Percentiles rank a stretch among this genome's conserved stretches.
These are phyloP conservation scores for Lagenaria siceraria DNA, from an alignment of 306 rosid species.

Conservation along the genomic window DNA sequence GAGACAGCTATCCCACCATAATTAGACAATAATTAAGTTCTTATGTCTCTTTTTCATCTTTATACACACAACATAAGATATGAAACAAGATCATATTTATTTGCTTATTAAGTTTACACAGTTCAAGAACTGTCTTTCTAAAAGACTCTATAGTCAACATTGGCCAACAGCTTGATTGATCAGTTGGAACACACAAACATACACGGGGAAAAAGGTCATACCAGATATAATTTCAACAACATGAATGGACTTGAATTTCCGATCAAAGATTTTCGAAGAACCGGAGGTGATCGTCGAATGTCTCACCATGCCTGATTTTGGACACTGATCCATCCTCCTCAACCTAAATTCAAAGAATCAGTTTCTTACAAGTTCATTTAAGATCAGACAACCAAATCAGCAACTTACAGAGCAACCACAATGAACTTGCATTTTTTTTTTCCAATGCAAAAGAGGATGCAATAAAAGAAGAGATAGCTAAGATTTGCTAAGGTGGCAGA, in stretches of 20 bases:
- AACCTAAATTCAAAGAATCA: constrained; percentile 32
- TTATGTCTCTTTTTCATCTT: background rate
- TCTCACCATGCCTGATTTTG: constrained; percentile 86
- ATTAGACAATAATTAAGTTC: background rate
- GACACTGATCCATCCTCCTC: constrained; percentile 66
- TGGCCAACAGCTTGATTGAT: background rate
- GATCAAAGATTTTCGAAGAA: constrained; percentile 69
- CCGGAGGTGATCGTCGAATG: constrained; percentile 66
- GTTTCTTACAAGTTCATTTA: background rate
- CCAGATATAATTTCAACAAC: background rate
- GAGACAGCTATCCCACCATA: background rate
- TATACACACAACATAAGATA: background rate
- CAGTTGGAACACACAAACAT: background rate
- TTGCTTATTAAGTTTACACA: background rate
- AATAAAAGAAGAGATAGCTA: background rate
- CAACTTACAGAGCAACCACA: background rate
- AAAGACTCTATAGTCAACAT: background rate
- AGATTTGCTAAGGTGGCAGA: background rate
- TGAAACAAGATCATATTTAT: background rate
- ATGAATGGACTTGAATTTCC: background rate
- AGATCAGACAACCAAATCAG: background rate
- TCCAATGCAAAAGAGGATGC: too few relatives aligned
- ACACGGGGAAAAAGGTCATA: background rate
- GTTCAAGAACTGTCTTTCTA: background rate
- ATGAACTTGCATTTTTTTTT: background rate